Base-by-base conservation (phyloP, 768 basidiomycete species). In the Serendipita vermifera region DNA sequence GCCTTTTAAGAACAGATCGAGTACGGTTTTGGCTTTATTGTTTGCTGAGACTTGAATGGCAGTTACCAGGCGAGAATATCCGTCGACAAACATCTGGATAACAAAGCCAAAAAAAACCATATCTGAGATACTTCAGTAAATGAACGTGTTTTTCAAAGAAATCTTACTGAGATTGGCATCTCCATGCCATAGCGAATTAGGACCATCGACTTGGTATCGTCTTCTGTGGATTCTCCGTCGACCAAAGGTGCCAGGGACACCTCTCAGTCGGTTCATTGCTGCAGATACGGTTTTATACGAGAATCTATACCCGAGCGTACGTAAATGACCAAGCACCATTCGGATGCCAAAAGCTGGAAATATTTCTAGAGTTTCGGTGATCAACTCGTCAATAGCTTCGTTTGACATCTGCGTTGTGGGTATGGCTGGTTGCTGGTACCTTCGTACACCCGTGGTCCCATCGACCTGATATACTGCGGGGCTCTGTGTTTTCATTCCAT, bases 41-140 rank as follows among this genome's bases (percentile, higher is more conserved):
- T 77, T 76, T 63, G 64, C 67, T 58, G 63, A 67, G 1, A 66
- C 72, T 9, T 60, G 43, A 26, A 76, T n/a, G n/a, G n/a, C n/a
- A n/a, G n/a, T n/a, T n/a, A n/a, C n/a, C n/a, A n/a, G n/a, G n/a
- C n/a, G n/a, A 5, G 70, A 70, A 48, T 68, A 68, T 1, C 75
- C 73, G 64, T 76, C 73, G 7, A 75, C 68, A 55, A 72, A 73
- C 1, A 67, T 68, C 61, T 74, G 73, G 2, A 69, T 67, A 2
- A 73, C 68, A 38, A 72, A 65, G 39, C 65, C 64, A 62, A 64
- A 73, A 3, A 46, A 58, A 40, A 73, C 73, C 11, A 72, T 65
- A 3, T 65, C 70, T 69, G 31, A 20, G 31, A 33, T 11, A 3
- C 38, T 32, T 11, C 6, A 4, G 26, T 36, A 22, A 27, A 4